Base-by-base conservation (phyloP, 2,329 filamentous ascomycete species). In the Fusarium transvaalense region DNA sequence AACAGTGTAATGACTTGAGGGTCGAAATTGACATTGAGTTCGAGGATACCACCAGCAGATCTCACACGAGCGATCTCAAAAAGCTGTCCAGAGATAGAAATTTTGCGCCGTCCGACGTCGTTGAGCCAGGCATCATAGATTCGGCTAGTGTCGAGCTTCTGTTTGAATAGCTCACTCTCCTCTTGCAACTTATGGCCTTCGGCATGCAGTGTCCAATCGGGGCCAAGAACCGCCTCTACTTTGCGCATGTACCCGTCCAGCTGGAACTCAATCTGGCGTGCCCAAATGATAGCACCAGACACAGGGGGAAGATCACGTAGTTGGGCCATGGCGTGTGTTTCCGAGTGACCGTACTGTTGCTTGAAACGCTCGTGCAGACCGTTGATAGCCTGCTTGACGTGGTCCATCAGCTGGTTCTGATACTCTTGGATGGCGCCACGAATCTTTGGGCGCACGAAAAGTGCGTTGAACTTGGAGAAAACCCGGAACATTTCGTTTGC, bases 401-500 rank as follows among this genome's bases (percentile, higher is more conserved):
- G 97, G 74, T 97, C 94, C 78, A 99, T 97, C 34, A 99, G 89
- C 79, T 97, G 94, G 6, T 95, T 96, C 79, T 99, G 96, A 78
- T 99, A 99, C 81, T 99, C 95, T 42, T 94, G 92, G 75, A 99
- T 99, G 56, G 96, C 97, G 71, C 97, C 94, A 70, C 96, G 91
- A 81, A 99, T 98, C 85, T 99, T 99, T n/a, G 96, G 96, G 62
- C 96, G 90, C 58, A 99, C 95, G 73, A 99, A 97, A 31, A 99
- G 89, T 3, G 96, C 96, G 77, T 99, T 99, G 87, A 99, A 99
- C 78, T 98, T 98, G 54, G 96, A 98, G 79, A 99, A 99, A 65
- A 99, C 96, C 56, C 97, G 92, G 79, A 99, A 99, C 96, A 99
- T 99, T 81, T 99, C 97, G 77, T 97, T 98, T 39, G 96, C 96